Evolutionary conservation across 148 eudicot genomes (phyloP).

Genomic region (Rheum nobile): DNA sequence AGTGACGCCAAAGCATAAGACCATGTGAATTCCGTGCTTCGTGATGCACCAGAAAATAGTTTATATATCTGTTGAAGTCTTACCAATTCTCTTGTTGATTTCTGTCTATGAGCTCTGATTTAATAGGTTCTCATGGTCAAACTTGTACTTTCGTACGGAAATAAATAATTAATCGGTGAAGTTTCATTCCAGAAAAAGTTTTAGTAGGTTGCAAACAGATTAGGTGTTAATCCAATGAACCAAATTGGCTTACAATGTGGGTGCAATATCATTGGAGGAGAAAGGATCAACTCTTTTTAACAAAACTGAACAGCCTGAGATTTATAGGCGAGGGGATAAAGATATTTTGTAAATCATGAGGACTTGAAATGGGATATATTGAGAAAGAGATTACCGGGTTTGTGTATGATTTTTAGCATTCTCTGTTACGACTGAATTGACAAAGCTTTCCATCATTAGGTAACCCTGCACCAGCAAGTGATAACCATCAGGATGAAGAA

Average conservation of each 20-base stretch:
- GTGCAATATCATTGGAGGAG: neutral
- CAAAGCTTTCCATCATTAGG: conserved; percentile 13
- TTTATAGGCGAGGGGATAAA: neutral
- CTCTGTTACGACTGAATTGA: neutral
- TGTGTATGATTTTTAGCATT: neutral
- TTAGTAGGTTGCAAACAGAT: neutral
- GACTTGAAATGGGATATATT: neutral
- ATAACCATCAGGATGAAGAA: conserved; percentile 15
- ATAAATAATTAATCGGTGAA: neutral
- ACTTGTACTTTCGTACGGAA: neutral
- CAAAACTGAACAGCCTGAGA: neutral
- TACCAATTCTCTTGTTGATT: neutral
- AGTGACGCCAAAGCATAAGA: neutral
- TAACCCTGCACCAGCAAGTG: conserved; percentile 27
- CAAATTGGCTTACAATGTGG: neutral
- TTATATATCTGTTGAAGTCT: neutral
- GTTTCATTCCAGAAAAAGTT: neutral
- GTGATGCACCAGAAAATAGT: neutral
- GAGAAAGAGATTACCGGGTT: neutral
- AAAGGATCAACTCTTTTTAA: neutral
- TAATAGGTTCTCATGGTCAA: neutral
- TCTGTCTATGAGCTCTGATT: neutral
- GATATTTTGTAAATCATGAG: neutral
- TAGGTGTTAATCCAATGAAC: neutral
- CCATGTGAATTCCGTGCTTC: neutral